Conservation (phyloP, 2,329 filamentous ascomycete species). For the Graphilbum fragrans region DNA sequence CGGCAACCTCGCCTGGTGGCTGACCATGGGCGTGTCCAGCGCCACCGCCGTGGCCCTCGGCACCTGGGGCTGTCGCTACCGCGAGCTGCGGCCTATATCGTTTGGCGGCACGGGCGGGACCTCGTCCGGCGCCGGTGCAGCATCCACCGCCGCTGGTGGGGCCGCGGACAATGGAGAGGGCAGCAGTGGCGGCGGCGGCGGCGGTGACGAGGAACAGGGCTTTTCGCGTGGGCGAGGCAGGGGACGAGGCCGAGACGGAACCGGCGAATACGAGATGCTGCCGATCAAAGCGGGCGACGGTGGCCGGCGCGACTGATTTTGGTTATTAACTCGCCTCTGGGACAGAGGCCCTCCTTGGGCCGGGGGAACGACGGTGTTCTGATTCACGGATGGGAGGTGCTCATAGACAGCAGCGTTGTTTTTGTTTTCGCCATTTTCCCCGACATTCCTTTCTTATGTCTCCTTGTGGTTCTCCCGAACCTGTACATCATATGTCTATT, state of each 20-base stretch:
- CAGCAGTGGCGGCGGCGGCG: slow-evolving; percentile 7
- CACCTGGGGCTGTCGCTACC: slow-evolving; percentile 83
- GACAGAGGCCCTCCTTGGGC: background rate
- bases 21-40: slow-evolving; percentile 35
- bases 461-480: background rate
- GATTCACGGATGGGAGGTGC: no score
- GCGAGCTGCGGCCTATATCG: slow-evolving; percentile 77
- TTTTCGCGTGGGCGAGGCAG: slow-evolving; percentile 36
- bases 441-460: background rate
- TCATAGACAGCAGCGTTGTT: no score
- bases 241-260: slow-evolving; percentile 40
- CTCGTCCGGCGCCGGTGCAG: slow-evolving; percentile 8
- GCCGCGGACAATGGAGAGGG: background rate
- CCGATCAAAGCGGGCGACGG: slow-evolving; percentile 25
- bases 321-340: background rate
- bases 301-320: background rate
- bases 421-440: background rate
- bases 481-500: background rate
- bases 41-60: slow-evolving; percentile 46
- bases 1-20: slow-evolving; percentile 78
- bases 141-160: slow-evolving; percentile 7
- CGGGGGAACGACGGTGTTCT: background rate
- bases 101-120: slow-evolving; percentile 55
- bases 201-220: slow-evolving; percentile 34
- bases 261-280: slow-evolving; percentile 56